Evolutionary conservation across 768 basidiomycete species (phyloP).

Genomic region (Boletellus emodensis): DNA sequence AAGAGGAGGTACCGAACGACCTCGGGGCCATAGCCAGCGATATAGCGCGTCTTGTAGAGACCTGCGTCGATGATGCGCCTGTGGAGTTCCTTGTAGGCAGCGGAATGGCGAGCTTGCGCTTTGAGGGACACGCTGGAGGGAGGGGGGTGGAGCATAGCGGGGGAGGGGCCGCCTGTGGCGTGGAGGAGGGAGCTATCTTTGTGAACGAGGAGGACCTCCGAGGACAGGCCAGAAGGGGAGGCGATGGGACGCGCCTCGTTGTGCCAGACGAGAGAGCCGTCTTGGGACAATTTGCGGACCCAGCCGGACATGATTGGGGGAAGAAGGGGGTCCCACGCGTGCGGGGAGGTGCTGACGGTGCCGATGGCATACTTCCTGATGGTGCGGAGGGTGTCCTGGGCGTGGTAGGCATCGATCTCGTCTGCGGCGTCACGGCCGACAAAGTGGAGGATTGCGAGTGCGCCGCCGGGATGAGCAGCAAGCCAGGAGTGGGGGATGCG

Average conservation of each 20-base stretch:
- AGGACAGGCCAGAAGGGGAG: constrained; percentile 33
- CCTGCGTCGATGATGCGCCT: constrained; percentile 70
- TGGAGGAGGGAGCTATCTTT: constrained; percentile 29
- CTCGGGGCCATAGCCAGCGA: constrained; percentile 89
- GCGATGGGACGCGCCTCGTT: constrained; percentile 53
- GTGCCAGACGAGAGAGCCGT: constrained; percentile 50
- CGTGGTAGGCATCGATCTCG: constrained; percentile 92
- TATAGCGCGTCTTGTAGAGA: constrained; percentile 78
- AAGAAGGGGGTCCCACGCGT: constrained; percentile 69
- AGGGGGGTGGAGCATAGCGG: constrained; percentile 45
- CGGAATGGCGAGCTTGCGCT: constrained; percentile 62
- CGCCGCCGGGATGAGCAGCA: constrained; percentile 84
- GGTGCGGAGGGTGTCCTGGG: constrained; percentile 34
- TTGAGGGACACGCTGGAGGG: constrained; percentile 53
- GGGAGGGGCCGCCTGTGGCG: constrained; percentile 38
- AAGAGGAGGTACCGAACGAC: constrained; percentile 72
- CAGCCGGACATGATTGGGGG: constrained; percentile 87
- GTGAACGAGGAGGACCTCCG: constrained; percentile 63
- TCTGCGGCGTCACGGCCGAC: constrained; percentile 93
- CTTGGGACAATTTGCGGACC: constrained; percentile 53
- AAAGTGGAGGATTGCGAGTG: constrained; percentile 87
- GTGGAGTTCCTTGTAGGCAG: constrained; percentile 79
- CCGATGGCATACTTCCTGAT: constrained; percentile 59
- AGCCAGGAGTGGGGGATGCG: constrained; percentile 75
- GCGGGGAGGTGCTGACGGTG: constrained; percentile 49